Percentiles rank a stretch among this genome's conserved stretches.
Evolutionary conservation across 2,329 filamentous ascomycete genomes (phyloP).

Genomic region (Neonectria ditissima): DNA sequence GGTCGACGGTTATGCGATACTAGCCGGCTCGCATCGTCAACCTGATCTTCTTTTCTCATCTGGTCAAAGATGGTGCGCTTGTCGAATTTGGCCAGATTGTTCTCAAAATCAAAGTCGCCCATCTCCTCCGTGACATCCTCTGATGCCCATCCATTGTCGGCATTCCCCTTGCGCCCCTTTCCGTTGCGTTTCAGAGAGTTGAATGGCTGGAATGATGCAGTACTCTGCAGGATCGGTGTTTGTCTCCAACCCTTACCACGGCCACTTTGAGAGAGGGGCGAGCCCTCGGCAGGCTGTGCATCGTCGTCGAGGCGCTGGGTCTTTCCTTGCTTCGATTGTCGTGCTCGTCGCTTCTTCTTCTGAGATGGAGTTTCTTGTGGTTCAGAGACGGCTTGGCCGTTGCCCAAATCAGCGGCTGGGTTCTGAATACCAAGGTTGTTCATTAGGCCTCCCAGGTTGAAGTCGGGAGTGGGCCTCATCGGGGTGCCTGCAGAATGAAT

Average conservation of each 20-base stretch:
- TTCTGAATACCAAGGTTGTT: conserved; percentile 42
- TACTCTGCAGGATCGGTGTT: conserved; percentile 70
- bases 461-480: conserved; percentile 36
- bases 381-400: conserved; percentile 36
- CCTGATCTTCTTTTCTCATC: conserved; percentile 87
- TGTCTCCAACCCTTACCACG: conserved; percentile 69
- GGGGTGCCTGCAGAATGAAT: conserved; percentile 24
- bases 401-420: conserved; percentile 26
- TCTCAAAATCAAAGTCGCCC: conserved; percentile 94
- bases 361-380: conserved; percentile 40
- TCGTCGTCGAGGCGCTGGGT: conserved; percentile 45
- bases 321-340: conserved; percentile 50
- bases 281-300: conserved; percentile 37
- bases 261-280: conserved; percentile 43
- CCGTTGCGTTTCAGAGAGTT: conserved; percentile 69
- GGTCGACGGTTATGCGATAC: conserved; percentile 85
- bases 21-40: conserved; percentile 90
- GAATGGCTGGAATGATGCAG: conserved; percentile 72
- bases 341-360: conserved; percentile 49
- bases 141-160: conserved; percentile 90
- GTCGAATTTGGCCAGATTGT: conserved; percentile 92
- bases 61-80: conserved; percentile 92
- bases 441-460: conserved; percentile 44
- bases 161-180: conserved; percentile 57
- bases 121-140: conserved; percentile 96